Evolutionary conservation across 371 early-diverging fungal species (phyloP).

Genomic region (Coemansia sp.): DNA sequence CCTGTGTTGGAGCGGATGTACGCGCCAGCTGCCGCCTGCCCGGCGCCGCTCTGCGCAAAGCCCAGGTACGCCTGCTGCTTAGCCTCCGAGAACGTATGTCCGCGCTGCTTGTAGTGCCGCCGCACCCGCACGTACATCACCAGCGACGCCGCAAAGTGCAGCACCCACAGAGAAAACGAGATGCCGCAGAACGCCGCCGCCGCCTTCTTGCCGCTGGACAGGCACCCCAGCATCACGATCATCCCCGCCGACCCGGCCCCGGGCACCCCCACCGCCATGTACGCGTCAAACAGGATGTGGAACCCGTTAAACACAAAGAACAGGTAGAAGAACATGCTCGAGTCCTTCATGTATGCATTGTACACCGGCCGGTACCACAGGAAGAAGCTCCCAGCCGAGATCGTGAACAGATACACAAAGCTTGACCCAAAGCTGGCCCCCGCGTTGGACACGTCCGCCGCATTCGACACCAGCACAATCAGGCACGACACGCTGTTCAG

Average conservation of each 20-base stretch:
- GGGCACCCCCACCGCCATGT: constrained; percentile 86
- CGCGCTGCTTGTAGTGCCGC: constrained; percentile 71
- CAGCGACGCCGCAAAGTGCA: constrained; percentile 54
- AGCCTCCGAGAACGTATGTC: constrained; percentile 82
- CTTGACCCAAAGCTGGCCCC: constrained; percentile 76
- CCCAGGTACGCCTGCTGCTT: constrained; percentile 69
- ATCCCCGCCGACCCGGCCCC: constrained; percentile 79
- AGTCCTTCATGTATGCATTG: constrained; percentile 86
- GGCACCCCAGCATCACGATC: constrained; percentile 70
- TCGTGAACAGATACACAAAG: constrained; percentile 75
- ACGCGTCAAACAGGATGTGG: constrained; percentile 75
- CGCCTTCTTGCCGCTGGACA: constrained; percentile 66
- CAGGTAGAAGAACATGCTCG: constrained; percentile 80
- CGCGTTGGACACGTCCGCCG: constrained; percentile 64
- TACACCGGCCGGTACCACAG: constrained; percentile 89
- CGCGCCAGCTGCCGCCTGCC: constrained; percentile 40
- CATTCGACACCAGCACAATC: constrained; percentile 66
- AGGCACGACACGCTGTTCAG: constrained; percentile 79
- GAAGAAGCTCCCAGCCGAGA: constrained; percentile 75
- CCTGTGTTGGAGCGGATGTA: constrained; percentile 47
- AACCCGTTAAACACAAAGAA: constrained; percentile 85
- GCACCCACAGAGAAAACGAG: constrained; percentile 69
- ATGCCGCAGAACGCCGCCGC: constrained; percentile 70
- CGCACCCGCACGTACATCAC: constrained; percentile 67
- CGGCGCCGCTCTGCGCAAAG: constrained; percentile 50